A percentile compares a stretch with the other conserved stretches of the same genome.
These are phyloP conservation scores for Hevea brasiliensis DNA, from an alignment of 345 rosid genomes.

Conservation along the genomic window DNA sequence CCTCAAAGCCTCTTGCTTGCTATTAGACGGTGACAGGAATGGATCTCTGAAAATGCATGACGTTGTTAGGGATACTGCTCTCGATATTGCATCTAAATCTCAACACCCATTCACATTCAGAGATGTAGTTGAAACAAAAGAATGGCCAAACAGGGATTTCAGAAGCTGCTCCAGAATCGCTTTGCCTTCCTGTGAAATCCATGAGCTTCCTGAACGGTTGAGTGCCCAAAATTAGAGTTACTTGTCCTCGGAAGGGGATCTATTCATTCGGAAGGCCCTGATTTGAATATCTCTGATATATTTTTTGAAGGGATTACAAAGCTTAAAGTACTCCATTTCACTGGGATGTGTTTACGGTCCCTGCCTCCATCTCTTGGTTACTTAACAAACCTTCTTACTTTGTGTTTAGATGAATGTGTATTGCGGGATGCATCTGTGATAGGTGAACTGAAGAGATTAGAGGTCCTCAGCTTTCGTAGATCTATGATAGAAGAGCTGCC, in stretches of 20 bases:
- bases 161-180: not conserved
- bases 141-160: not conserved
- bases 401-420: not conserved
- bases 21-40: not conserved
- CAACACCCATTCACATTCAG: not conserved
- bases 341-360: not conserved
- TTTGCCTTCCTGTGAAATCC: not conserved
- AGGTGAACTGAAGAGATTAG: slow-evolving; percentile 23
- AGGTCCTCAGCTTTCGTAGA: slow-evolving; percentile 28
- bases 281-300: not conserved
- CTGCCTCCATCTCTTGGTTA: slow-evolving; percentile 6
- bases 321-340: not conserved
- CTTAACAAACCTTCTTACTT: slow-evolving; percentile 2
- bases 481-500: too few relatives aligned
- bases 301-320: not conserved
- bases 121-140: not conserved
- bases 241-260: not conserved
- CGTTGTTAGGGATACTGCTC: slow-evolving; percentile 13
- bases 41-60: slow-evolving; percentile 12
- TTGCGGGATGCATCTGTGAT: not conserved
- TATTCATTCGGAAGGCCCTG: too few relatives aligned
- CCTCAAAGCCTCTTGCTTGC: slow-evolving; percentile 17
- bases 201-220: not conserved
- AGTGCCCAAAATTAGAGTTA: slow-evolving; percentile 5
- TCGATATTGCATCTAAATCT: slow-evolving; percentile 11